Evolutionary conservation across 768 basidiomycete species (phyloP), one percentile per base, ranked within the genome.

Genomic region (Lentinula aciculospora): DNA sequence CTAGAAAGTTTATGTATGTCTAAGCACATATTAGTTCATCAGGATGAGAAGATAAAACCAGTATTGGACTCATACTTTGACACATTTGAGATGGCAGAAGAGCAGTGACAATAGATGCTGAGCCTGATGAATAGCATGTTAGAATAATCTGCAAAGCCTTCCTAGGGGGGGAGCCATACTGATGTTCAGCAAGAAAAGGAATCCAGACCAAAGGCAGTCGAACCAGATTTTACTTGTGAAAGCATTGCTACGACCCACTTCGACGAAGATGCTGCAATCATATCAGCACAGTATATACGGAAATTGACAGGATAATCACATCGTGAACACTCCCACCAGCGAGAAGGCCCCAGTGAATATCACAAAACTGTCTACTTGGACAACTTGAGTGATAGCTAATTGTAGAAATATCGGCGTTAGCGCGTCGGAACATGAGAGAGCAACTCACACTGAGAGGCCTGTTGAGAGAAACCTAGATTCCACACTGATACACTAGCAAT

Each of bases 171-270:
- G 34, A 55, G 48, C 68, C 79, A 36, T 65, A 91, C 89, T 77
- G 4, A 90, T 71, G 61, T 86, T 72, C 70, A 89, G 68, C 12
- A 79, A 40, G 66, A 81, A 84, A 62, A 85, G 83, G 4, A 84
- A 17, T 1, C 73, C 71, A 34, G 84, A 70, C 88, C 87, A 90
- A 23, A 69, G 47, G 62, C 79, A 80, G 66, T 91, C 89, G 61
- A 89, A 86, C 85, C 85, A 88, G 15, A 89, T 81, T n/a, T 76
- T 78, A 23, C 79, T 78, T 21, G 82, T 76, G 44, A 86, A 66
- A 6, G 80, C 69, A 66, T 79, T 71, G 59, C 71, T 75, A 19
- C 76, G 75, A 23, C 80, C 64, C 34, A 89, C 67, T 67, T 89
- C 87, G 37, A 82, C 67, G 60, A 86, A 85, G 45, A 80, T 76